phyloP scores from a whole-genome alignment of 768 basidiomycete species.

The Suillus subalutaceus region DNA sequence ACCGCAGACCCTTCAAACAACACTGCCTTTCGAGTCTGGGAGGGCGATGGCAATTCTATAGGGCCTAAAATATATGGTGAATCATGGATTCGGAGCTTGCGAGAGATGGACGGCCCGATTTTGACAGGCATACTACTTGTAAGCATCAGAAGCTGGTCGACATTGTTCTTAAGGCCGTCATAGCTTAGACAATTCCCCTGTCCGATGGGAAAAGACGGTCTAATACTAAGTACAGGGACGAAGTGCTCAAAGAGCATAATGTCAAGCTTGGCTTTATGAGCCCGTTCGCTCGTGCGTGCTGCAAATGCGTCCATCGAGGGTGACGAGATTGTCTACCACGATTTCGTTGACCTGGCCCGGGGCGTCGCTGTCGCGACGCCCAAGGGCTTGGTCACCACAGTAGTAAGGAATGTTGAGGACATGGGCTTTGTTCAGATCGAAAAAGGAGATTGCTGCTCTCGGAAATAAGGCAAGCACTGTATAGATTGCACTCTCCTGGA shows the following conservation, averaged over 20 bases:
- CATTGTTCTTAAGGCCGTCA: too few species aligned
- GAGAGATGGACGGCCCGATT: too few species aligned
- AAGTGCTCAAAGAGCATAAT: conserved; percentile 86
- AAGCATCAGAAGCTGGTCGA: too few species aligned
- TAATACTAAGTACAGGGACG: conserved; percentile 72
- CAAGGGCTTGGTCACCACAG: conserved; percentile 96
- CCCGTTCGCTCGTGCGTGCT: conserved; percentile 86
- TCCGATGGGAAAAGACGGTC: too few species aligned
- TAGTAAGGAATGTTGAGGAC: conserved; percentile 88
- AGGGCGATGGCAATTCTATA: too few species aligned
- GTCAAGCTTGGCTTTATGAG: conserved; percentile 99
- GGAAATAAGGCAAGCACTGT: conserved; percentile 70
- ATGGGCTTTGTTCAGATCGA: conserved; percentile 92
- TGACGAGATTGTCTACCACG: conserved; percentile 90
- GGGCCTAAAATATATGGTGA: too few species aligned
- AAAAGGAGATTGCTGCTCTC: conserved; percentile 84
- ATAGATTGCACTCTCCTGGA: background rate
- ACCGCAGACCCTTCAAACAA: too few species aligned
- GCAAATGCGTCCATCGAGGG: conserved; percentile 96
- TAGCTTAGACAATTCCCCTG: too few species aligned
- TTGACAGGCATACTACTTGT: too few species aligned
- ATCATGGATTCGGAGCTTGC: too few species aligned
- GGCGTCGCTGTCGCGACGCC: conserved; percentile 97
- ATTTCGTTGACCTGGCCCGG: conserved; percentile 92
- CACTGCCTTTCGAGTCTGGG: too few species aligned